phyloP scores from a whole-genome alignment of 345 rosid genomes.

The Salix exigua region DNA sequence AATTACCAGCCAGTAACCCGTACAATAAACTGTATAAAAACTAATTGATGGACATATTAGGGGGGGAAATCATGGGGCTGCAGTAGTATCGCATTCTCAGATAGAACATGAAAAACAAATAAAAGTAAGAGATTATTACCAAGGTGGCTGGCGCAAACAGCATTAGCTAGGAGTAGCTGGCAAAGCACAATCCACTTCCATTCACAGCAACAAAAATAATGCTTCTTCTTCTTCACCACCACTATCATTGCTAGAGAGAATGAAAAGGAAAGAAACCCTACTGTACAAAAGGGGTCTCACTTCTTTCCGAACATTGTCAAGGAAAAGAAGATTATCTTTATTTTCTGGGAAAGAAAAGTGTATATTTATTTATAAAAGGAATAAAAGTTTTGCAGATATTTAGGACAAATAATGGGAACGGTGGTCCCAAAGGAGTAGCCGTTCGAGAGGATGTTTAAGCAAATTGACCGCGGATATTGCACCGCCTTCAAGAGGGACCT shows the following conservation, averaged over 20 bases:
- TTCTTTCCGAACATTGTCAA: background rate
- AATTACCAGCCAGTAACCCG: background rate
- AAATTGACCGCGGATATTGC: background rate
- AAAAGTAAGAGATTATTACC: constrained; percentile 32
- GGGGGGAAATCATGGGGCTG: background rate
- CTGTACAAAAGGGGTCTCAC: constrained; percentile 4
- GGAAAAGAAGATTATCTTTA: background rate
- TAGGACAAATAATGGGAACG: constrained; percentile 18
- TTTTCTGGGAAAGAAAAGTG: constrained; percentile 1
- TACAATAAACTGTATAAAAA: background rate
- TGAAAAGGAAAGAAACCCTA: constrained; percentile 18
- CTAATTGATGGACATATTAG: background rate
- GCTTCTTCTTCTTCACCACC: constrained; percentile 26
- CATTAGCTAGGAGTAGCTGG: constrained; percentile 36
- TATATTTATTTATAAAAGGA: background rate
- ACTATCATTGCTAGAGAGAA: background rate
- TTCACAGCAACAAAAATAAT: constrained; percentile 1
- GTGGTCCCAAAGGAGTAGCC: constrained; percentile 43
- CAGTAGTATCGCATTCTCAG: background rate
- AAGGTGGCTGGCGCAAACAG: constrained; percentile 49
- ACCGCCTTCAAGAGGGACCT: background rate
- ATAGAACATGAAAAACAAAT: background rate
- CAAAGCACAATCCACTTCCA: constrained; percentile 28
- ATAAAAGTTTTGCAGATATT: constrained; percentile 17
- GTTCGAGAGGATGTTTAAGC: background rate